Base-by-base conservation (phyloP, 208 protist genomes). In the Crithidia fasciculata region DNA sequence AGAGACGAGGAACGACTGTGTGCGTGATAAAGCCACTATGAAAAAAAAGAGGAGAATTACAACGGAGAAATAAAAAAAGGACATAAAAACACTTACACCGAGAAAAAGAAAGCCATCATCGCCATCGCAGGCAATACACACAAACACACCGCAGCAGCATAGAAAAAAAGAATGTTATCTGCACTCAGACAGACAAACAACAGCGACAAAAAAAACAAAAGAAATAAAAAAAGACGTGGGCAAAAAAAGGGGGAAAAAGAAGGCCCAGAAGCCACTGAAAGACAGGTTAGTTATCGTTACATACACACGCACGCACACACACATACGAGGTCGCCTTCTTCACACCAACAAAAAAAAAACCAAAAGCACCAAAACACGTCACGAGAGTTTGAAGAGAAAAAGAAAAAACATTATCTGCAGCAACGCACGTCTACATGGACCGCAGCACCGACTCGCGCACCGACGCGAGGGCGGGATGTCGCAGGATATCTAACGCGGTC, bases 401-500 rank as follows among this genome's bases (percentile, higher is more conserved):
- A 41, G 39, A 57, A 64, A 59, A n/a, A n/a, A n/a, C n/a, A 28
- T 28, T 28, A 28, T 28, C 28, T 28, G 28, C 28, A 28, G 28
- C 28, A 28, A 28, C 28, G 28, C 28, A 28, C 28, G 28, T 28
- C 28, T 68, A 68, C 5, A n/a, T 47, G 13, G 50, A 55, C 9
- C 59, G 19, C 39, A 74, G 41, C 0, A 74, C 69, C 4, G 69
- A 74, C n/a, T 74, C 60, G 1, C 77, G 56, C 36, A 55, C 67
- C 18, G 40, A 9, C 7, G 57, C 74, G 6, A 86, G 60, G 41
- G 85, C 89, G 15, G 84, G 71, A 56, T 88, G 79, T 2, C 57
- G 52, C 70, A 91, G 73, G 2, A 90, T 72, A 36, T 81, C 74
- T 12, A 59, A 44, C 18, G 87, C 76, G 12, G 66, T 81, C 0